phyloP scores from a whole-genome alignment of 1,284 basidiomycete species.

The Marasmius tenuissimus region DNA sequence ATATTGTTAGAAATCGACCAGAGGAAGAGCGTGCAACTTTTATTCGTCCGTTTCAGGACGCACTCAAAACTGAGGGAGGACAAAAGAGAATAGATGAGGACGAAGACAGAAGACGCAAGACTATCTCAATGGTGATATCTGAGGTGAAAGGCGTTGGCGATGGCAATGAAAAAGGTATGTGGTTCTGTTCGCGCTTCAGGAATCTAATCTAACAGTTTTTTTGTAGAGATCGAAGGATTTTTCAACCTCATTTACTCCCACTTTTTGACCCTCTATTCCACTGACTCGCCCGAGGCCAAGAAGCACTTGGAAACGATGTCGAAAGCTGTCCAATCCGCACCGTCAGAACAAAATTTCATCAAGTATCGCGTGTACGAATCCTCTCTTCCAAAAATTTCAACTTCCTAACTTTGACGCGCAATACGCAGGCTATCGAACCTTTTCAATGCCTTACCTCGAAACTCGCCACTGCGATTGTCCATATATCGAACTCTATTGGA shows the following conservation, averaged over 20 bases:
- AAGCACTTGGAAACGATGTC: slow-evolving; percentile 52
- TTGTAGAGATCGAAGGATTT: slow-evolving; percentile 80
- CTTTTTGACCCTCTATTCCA: slow-evolving; percentile 56
- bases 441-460: slow-evolving; percentile 80
- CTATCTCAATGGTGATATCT: slow-evolving; percentile 57
- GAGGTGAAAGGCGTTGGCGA: slow-evolving; percentile 72
- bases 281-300: slow-evolving; percentile 54
- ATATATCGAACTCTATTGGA: slow-evolving; percentile 72
- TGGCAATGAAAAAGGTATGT: slow-evolving; percentile 71
- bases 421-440: slow-evolving; percentile 77
- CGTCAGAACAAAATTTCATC: slow-evolving; percentile 49
- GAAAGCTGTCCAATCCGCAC: slow-evolving; percentile 53
- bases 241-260: slow-evolving; percentile 80
- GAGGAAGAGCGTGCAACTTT: slow-evolving; percentile 68
- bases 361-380: slow-evolving; percentile 72
- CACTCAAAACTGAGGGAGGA: slow-evolving; percentile 53
- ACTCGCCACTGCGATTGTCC: slow-evolving; percentile 64
- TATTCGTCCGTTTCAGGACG: slow-evolving; percentile 67
- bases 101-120: slow-evolving; percentile 46
- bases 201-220: background rate
- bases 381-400: background rate
- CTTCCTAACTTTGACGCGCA: background rate
- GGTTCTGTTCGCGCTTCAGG: background rate
- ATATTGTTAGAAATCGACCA: slow-evolving; percentile 65
- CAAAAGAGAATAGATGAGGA: slow-evolving; percentile 55